Evolutionary conservation across 345 rosid species (phyloP).

Genomic region (Triadica sebifera): DNA sequence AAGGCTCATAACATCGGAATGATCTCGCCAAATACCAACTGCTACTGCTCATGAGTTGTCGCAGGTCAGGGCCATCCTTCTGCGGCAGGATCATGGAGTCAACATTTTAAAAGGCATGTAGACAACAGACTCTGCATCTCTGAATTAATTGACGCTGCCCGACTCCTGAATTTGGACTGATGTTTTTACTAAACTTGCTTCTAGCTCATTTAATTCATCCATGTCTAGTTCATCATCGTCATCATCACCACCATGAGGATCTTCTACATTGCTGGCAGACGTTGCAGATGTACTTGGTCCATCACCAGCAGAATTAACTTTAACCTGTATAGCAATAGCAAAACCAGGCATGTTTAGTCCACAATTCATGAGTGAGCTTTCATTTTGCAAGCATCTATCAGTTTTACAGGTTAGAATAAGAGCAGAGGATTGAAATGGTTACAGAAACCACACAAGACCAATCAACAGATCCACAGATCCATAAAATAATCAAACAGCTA

Average conservation of each 20-base stretch:
- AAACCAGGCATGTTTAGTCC: conserved; percentile 3
- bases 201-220: conserved; percentile 34
- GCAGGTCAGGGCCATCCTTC: background rate
- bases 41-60: background rate
- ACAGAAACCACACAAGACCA: background rate
- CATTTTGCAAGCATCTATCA: background rate
- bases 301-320: conserved; percentile 27
- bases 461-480: background rate
- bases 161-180: conserved; percentile 31
- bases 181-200: conserved; percentile 34
- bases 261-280: conserved; percentile 23
- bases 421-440: background rate
- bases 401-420: background rate
- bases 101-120: conserved; percentile 26
- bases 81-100: conserved; percentile 23
- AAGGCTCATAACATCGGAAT: background rate
- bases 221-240: conserved; percentile 34
- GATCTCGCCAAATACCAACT: background rate
- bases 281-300: conserved; percentile 31
- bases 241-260: conserved; percentile 17
- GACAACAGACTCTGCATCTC: conserved; percentile 23
- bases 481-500: background rate
- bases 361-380: background rate
- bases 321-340: conserved; percentile 24
- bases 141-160: conserved; percentile 4